Conservation (phyloP, 805 yeast genomes). For the Kodamaea leandrae region DNA sequence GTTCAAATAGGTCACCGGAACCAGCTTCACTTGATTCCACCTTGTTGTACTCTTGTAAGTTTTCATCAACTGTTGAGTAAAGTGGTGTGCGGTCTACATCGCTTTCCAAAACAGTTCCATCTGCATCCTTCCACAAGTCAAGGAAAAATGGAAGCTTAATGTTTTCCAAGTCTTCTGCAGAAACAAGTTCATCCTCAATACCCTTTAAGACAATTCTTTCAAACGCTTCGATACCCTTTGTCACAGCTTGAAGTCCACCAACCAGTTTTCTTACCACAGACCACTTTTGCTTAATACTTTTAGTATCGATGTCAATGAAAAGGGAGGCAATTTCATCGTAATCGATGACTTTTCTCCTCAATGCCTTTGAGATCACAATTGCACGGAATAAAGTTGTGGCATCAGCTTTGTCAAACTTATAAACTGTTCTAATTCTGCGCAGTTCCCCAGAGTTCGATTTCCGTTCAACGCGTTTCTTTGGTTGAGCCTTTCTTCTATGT, state of each 20-base stretch:
- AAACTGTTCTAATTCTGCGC: slow-evolving; percentile 7
- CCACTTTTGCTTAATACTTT: slow-evolving; percentile 64
- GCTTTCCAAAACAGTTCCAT: slow-evolving; percentile 27
- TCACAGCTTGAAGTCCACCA: slow-evolving; percentile 51
- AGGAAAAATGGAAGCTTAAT: slow-evolving; percentile 53
- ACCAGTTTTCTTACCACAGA: slow-evolving; percentile 54
- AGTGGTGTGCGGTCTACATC: slow-evolving; percentile 37
- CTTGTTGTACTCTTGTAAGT: slow-evolving; percentile 45
- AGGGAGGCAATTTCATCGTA: slow-evolving; percentile 60
- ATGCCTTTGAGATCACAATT: slow-evolving; percentile 65
- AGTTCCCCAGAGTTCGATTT: slow-evolving; percentile 2
- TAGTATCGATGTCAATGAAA: slow-evolving; percentile 43
- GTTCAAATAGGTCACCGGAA: slow-evolving; percentile 31
- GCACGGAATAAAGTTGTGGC: slow-evolving; percentile 57
- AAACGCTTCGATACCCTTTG: slow-evolving; percentile 61
- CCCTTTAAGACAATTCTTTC: slow-evolving; percentile 60
- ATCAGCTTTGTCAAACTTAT: slow-evolving; percentile 42
- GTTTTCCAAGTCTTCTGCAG: slow-evolving; percentile 47
- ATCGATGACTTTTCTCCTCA: slow-evolving; percentile 53
- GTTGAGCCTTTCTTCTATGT: slow-evolving; percentile 16
- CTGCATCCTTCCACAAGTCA: slow-evolving; percentile 63
- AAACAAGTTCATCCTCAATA: slow-evolving; percentile 53
- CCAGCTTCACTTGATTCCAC: slow-evolving; percentile 25
- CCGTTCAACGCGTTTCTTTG: slow-evolving; percentile 10
- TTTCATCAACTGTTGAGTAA: slow-evolving; percentile 44